Percentiles rank a stretch among this genome's conserved stretches.
Evolutionary conservation across 345 rosid genomes (phyloP).

Genomic region (Salix purpurea): DNA sequence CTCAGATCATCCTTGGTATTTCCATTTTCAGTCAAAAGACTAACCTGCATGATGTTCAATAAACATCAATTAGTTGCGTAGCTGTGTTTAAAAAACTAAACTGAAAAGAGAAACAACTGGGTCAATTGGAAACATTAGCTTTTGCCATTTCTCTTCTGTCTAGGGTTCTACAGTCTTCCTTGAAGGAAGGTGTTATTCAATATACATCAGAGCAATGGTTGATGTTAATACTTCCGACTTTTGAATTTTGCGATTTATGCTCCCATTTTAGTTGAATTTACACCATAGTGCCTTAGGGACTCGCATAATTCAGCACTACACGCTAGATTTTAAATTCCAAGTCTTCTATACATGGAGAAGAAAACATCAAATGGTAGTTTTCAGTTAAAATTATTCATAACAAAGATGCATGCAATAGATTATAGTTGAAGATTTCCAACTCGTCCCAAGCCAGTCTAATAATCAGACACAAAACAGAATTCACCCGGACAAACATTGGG

Average conservation of each 20-base stretch:
- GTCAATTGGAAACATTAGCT: neutral
- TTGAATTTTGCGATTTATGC: neutral
- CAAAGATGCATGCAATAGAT: neutral
- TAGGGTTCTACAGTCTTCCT: neutral
- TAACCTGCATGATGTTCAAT: constrained; percentile 35
- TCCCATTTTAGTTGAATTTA: neutral
- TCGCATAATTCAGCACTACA: neutral
- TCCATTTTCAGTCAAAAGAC: constrained; percentile 64
- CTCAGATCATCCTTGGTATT: constrained; percentile 68
- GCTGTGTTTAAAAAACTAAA: neutral
- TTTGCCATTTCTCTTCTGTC: neutral
- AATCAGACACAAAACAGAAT: neutral
- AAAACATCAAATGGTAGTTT: neutral
- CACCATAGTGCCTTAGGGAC: neutral
- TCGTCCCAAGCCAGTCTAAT: neutral
- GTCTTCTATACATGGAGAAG: neutral
- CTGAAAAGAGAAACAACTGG: neutral
- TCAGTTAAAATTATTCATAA: neutral
- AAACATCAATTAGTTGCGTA: neutral
- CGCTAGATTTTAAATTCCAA: neutral
- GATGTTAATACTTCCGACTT: neutral
- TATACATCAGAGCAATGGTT: neutral
- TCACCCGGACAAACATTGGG: neutral
- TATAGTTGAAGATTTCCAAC: neutral
- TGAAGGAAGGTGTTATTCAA: neutral